Evolutionary conservation across 306 rosid genomes (phyloP).

Genomic region (Cicer judaicum): DNA sequence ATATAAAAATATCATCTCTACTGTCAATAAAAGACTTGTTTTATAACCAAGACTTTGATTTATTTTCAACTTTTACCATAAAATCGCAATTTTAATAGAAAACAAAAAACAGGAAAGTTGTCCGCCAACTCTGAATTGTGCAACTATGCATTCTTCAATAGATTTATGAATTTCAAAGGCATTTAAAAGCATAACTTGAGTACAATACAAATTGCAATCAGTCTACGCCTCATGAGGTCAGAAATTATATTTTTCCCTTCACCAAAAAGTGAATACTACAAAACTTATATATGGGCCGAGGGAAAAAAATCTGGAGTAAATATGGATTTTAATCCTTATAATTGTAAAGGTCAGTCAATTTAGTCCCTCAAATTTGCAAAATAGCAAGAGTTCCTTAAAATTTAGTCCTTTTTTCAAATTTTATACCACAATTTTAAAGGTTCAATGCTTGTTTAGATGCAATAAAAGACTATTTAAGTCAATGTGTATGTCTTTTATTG

Average conservation of each 20-base stretch:
- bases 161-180: slow-evolving; percentile 10
- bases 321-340: too few species aligned
- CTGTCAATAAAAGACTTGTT: slow-evolving; percentile 11
- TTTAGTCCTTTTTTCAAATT: too few species aligned
- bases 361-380: too few species aligned
- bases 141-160: slow-evolving; percentile 6
- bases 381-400: too few species aligned
- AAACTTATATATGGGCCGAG: background rate
- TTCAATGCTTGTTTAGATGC: too few species aligned
- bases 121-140: slow-evolving; percentile 15
- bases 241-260: background rate
- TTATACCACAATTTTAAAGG: too few species aligned
- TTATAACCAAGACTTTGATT: slow-evolving; percentile 7
- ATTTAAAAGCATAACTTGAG: background rate
- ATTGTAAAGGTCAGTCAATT: too few species aligned
- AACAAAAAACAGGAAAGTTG: slow-evolving; percentile 15
- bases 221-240: background rate
- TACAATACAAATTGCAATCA: slow-evolving; percentile 10
- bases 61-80: slow-evolving; percentile 14
- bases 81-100: slow-evolving; percentile 11
- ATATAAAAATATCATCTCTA: slow-evolving; percentile 2
- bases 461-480: too few species aligned
- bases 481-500: too few species aligned
- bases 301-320: background rate
- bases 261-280: background rate